Conservation (phyloP, 164 flowering plant species). For the Magnolia officinalis region DNA sequence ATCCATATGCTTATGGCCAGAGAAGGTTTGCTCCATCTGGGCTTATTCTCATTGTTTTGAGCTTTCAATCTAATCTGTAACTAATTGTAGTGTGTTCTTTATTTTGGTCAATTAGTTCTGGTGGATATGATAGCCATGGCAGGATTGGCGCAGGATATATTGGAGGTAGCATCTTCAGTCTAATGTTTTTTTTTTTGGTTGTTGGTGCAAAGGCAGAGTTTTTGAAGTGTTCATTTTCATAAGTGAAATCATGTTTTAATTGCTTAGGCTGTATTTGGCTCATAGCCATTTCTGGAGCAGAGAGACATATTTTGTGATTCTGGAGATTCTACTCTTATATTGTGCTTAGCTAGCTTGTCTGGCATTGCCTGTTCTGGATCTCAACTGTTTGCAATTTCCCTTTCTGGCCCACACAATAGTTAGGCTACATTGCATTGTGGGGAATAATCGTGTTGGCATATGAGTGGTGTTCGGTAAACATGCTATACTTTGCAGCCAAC, state of each 20-base stretch:
- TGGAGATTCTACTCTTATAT: neutral
- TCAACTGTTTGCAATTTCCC: no score
- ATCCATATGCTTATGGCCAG: conserved; percentile 23
- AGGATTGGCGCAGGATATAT: conserved; percentile 16
- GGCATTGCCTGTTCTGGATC: no score
- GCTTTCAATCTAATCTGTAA: neutral
- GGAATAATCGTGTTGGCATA: no score
- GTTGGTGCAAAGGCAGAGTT: neutral
- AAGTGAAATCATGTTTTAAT: no score
- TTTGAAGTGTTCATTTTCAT: neutral
- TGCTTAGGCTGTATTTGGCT: neutral
- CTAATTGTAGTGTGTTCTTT: conserved; percentile 4
- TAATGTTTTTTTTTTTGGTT: neutral
- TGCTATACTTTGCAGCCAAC: no score
- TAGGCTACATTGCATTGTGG: no score
- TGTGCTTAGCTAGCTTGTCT: neutral
- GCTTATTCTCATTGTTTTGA: neutral
- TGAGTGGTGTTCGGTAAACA: no score
- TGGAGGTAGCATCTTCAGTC: conserved; percentile 23
- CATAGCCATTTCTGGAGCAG: neutral
- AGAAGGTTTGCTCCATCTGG: conserved; percentile 22
- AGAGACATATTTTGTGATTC: neutral
- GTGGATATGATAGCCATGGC: conserved; percentile 24
- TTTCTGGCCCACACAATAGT: no score
- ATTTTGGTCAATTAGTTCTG: conserved; percentile 16